Percentiles rank a stretch among this genome's conserved stretches.
Conservation (phyloP, 306 rosid genomes). For the Psophocarpus tetragonolobus region DNA sequence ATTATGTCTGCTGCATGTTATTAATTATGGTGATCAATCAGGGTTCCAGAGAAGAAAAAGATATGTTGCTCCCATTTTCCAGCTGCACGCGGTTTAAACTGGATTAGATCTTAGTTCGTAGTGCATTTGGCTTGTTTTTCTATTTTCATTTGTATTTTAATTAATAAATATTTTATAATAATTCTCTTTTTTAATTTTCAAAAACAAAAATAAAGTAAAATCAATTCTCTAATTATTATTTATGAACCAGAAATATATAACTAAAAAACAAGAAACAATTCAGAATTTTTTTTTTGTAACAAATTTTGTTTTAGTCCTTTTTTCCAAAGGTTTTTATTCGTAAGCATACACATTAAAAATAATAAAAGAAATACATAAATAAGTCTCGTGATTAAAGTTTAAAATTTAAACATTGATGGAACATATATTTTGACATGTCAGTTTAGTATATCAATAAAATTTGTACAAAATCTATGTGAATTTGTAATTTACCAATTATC, state of each 20-base stretch:
- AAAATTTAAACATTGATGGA: too few relatives aligned
- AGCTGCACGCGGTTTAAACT: not conserved
- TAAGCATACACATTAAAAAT: not conserved
- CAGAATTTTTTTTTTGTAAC: not conserved
- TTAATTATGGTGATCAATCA: too few relatives aligned
- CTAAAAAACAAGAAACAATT: not conserved
- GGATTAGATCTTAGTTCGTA: conserved; percentile 10
- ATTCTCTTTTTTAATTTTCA: not conserved
- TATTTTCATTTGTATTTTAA: not conserved
- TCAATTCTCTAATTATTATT: too few relatives aligned
- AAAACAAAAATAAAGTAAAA: not conserved
- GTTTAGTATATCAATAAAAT: not conserved
- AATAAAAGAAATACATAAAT: too few relatives aligned
- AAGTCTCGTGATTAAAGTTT: too few relatives aligned
- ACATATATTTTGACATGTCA: too few relatives aligned
- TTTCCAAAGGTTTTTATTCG: not conserved
- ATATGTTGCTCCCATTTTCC: not conserved
- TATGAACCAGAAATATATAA: too few relatives aligned
- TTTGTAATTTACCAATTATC: not conserved
- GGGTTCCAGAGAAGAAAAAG: not conserved
- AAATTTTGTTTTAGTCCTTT: not conserved
- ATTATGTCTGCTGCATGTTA: too few relatives aligned
- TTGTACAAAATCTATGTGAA: not conserved
- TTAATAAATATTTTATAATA: not conserved
- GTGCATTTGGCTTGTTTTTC: not conserved